Evolutionary conservation across 352 stramenopile species (phyloP).

Genomic region (Phytophthora palmivora): DNA sequence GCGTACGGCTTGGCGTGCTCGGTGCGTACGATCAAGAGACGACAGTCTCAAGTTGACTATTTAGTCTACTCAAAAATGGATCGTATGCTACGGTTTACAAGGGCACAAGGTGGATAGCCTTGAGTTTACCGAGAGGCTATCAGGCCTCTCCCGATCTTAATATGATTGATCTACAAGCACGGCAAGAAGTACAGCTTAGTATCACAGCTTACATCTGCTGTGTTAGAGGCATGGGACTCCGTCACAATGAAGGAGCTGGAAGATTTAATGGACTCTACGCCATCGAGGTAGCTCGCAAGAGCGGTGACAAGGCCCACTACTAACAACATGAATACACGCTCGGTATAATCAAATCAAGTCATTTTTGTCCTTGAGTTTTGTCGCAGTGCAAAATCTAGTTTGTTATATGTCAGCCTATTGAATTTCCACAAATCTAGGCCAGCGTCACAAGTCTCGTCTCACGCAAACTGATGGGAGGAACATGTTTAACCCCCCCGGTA

Average conservation of each 20-base stretch:
- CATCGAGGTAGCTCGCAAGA: background rate
- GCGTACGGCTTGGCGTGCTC: no score
- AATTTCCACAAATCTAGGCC: no score
- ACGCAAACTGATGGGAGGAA: no score
- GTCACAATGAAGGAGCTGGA: conserved; percentile 3
- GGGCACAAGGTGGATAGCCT: conserved; percentile 8
- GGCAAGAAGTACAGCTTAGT: conserved; percentile 2
- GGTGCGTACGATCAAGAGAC: no score
- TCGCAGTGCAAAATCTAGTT: no score
- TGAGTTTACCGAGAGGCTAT: conserved; percentile 14
- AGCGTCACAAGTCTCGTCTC: no score
- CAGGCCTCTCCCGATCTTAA: conserved; percentile 10
- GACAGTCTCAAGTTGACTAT: no score
- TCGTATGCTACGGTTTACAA: no score
- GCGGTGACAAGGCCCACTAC: background rate
- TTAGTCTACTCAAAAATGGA: no score
- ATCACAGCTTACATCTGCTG: background rate
- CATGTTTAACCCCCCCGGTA: conserved; percentile 3
- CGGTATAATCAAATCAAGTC: no score
- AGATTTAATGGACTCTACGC: conserved; percentile 1
- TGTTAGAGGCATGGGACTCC: conserved; percentile 2
- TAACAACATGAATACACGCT: background rate
- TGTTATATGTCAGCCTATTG: no score
- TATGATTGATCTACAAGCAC: conserved; percentile 1
- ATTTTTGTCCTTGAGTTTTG: no score